Evolutionary conservation across 23 red algal genomes (phyloP), one percentile per base, ranked within the genome.

Genomic region (Rhodosorus marinus): DNA sequence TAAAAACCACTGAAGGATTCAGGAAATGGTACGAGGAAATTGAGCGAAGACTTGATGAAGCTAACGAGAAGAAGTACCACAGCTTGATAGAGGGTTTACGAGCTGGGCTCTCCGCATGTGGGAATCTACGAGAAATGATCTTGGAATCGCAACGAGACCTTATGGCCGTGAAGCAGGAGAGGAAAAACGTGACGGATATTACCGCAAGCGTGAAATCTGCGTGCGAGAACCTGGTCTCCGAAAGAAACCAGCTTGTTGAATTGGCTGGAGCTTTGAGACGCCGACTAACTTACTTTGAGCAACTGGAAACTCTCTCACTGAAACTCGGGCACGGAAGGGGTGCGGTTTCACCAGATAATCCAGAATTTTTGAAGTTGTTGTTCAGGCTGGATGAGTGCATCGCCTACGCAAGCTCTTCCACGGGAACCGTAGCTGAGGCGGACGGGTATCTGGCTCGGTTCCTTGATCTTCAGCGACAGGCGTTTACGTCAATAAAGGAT

Each of bases 351-450:
- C 68, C 57, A 8, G 58, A 60, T 24, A 40, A 74, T 23, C 51
- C 80, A 1, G 80, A 85, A 33, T 74, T 74, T 52, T 55, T 85
- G 50, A 73, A 51, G 59, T 24, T 85, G 32, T 47, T 85, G 8
- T 70, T 75, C 55, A 68, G 80, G 28, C 8, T 85, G 5, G 80
- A 85, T 56, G 80, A 85, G 38, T 85, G 80, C 60, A 65, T 85
- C 8, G 80, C 80, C 29, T 85, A 85, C 49, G 80, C 80, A 5
- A 67, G 51, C 5, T 68, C 51, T 17, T 72, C 54, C 17, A 61
- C 65, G 8, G 78, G 78, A 19, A 58, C 78, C 4, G 78, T 83
- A 20, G 78, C 62, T 23, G 78, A 83, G 53, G 78, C 78, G 20
- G 78, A 83, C 48, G 78, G 78, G 14, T 83, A 83, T 34, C 56